A percentile compares a stretch with the other conserved stretches of the same genome.
Evolutionary conservation across 2,329 filamentous ascomycete genomes (phyloP).

Genomic region (Nemania diffusa): DNA sequence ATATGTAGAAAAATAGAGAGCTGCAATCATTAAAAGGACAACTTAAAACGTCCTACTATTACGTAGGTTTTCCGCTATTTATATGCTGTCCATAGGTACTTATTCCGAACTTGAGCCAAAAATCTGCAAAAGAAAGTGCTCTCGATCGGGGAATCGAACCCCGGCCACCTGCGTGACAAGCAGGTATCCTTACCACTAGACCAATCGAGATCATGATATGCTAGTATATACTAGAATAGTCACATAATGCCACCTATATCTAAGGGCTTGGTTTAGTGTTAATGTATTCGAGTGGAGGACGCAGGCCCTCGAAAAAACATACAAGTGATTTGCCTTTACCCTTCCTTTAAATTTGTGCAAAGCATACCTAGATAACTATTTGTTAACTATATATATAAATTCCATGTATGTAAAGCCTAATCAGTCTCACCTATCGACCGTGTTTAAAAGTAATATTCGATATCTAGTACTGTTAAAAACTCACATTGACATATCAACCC

Average conservation of each 20-base stretch:
- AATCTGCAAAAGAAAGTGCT: constrained; percentile 32
- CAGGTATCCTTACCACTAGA: constrained; percentile 48
- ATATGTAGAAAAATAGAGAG: background rate
- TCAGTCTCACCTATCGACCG: too few relatives aligned
- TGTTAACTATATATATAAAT: background rate
- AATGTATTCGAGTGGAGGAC: too few relatives aligned
- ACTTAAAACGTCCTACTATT: background rate
- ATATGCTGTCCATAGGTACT: too few relatives aligned
- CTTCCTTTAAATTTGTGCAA: too few relatives aligned
- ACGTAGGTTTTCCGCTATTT: background rate
- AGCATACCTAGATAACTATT: too few relatives aligned
- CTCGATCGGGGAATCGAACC: constrained; percentile 52
- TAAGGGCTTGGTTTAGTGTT: too few relatives aligned
- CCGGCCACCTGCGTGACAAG: constrained; percentile 49
- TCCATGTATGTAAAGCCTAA: too few relatives aligned
- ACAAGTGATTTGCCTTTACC: background rate
- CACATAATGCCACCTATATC: background rate
- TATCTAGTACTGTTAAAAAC: background rate
- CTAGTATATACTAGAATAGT: background rate
- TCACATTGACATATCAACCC: background rate
- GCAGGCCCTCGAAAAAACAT: background rate
- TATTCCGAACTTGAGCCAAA: too few relatives aligned
- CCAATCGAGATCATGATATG: constrained; percentile 41
- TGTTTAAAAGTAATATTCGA: background rate
- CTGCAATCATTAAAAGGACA: background rate